Percentiles rank a stretch among this genome's conserved stretches.
phyloP scores from a whole-genome alignment of 2,329 filamentous ascomycete genomes.

The Xylaria sp. region DNA sequence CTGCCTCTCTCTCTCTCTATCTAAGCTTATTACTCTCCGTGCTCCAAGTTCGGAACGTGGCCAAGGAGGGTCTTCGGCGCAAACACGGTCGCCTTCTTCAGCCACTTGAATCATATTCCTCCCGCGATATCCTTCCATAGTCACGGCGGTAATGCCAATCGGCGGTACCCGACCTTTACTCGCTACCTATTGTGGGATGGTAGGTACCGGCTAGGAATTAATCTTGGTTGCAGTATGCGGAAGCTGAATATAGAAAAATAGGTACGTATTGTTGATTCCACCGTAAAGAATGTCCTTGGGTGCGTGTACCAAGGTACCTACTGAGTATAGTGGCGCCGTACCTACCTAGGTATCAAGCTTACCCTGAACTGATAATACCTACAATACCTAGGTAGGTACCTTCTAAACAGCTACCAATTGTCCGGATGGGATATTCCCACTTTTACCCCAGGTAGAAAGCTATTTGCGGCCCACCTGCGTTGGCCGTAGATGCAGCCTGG shows the following conservation, averaged over 20 bases:
- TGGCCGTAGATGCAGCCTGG: too few species aligned
- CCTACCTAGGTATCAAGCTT: too few species aligned
- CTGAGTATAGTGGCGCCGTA: too few species aligned
- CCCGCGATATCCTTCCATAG: not conserved
- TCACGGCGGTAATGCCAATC: conserved; percentile 3
- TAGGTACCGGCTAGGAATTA: too few species aligned
- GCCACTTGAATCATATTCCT: conserved; percentile 1
- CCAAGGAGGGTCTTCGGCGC: conserved; percentile 20
- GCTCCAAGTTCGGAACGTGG: conserved; percentile 14
- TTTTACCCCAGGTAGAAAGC: conserved; percentile 12
- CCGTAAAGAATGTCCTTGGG: not conserved
- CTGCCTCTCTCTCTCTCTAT: not conserved
- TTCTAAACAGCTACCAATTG: not conserved
- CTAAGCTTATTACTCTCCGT: too few species aligned
- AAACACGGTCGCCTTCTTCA: conserved; percentile 17
- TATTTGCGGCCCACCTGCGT: too few species aligned
- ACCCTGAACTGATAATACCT: too few species aligned
- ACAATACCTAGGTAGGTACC: too few species aligned
- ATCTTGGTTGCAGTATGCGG: too few species aligned
- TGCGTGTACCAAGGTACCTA: too few species aligned
- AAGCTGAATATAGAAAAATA: not conserved
- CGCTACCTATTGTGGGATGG: not conserved
- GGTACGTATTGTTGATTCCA: not conserved
- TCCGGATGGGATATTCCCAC: not conserved
- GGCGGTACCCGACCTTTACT: not conserved